Evolutionary conservation across 2,329 filamentous ascomycete genomes (phyloP), one percentile per base, ranked within the genome.

Genomic region (Aspergillus arachidicola): DNA sequence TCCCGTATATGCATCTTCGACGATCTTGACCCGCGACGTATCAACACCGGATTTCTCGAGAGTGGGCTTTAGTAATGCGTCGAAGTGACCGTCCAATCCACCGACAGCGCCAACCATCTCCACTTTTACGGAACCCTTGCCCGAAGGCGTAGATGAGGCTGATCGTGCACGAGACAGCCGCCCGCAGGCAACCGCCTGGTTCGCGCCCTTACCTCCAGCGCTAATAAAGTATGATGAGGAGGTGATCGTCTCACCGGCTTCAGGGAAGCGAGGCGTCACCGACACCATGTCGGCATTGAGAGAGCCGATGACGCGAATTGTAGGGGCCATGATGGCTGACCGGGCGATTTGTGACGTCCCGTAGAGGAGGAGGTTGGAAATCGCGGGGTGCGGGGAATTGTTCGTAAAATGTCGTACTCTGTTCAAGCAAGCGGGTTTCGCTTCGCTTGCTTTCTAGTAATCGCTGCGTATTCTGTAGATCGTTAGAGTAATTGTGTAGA

Each of bases 251-350:
- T 99, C 94, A 69, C 94, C 95, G 0, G 91, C 89, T 1, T 85
- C 81, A 1, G 95, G 94, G 66, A 97, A 88, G 66, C 94, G 92
- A 6, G 92, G 84, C 38, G 95, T 95, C 72, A 92, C 89, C 46
- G 93, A 94, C 66, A 97, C 92, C 67, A 98, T 89, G 81, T 99
- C 94, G 76, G 92, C 92, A 81, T 98, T 98, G 65, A 99, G 88
- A 38, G 94, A 98, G 71, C 94, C 94, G 69, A 98, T 89, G 66
- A 97, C 87, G 66, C 91, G 90, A 76, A 98, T 95, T 56, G 81
- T 74, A 30, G 83, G 77, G 23, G 76, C 68, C 79, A 81, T 81
- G 46, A 26, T 38, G 32, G 51, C 12, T 21, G 51, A 54, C 6
- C 19, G 51, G 30, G 19, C 51, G 51, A 14, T 51, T 51, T 23